Conservation (phyloP, 805 yeast genomes). For the Sugiyamaella boreocaroliniensis region DNA sequence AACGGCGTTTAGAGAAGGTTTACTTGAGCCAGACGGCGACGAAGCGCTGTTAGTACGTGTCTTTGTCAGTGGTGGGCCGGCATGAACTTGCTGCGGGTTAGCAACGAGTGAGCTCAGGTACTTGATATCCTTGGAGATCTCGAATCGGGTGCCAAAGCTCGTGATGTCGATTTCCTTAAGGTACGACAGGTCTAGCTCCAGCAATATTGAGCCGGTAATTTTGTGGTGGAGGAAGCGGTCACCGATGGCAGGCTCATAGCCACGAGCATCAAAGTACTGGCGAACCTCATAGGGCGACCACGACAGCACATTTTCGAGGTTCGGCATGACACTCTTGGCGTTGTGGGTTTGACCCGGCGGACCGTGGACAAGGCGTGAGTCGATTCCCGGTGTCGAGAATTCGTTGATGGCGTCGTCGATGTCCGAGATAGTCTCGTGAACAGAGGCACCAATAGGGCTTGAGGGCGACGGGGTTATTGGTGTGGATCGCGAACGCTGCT, state of each 20-base stretch:
- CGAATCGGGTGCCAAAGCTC: slow-evolving; percentile 93
- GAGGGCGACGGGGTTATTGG: not conserved
- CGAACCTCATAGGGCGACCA: slow-evolving; percentile 91
- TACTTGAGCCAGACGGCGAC: not conserved
- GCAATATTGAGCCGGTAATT: slow-evolving; percentile 76
- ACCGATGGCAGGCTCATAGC: slow-evolving; percentile 69
- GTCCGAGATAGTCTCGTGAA: slow-evolving; percentile 29
- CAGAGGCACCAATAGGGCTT: slow-evolving; percentile 8
- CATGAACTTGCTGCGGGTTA: not conserved
- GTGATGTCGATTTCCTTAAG: slow-evolving; percentile 86
- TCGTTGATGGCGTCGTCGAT: slow-evolving; percentile 36
- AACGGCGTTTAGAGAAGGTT: not conserved
- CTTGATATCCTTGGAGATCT: slow-evolving; percentile 83
- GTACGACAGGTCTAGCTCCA: slow-evolving; percentile 78
- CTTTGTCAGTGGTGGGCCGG: slow-evolving; percentile 1
- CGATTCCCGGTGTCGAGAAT: slow-evolving; percentile 18
- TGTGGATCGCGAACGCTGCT: not conserved
- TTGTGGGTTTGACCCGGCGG: slow-evolving; percentile 1
- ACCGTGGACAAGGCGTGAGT: slow-evolving; percentile 15
- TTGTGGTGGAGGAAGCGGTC: slow-evolving; percentile 80
- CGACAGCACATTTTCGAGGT: slow-evolving; percentile 23
- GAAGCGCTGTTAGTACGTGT: not conserved
- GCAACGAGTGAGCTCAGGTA: slow-evolving; percentile 32
- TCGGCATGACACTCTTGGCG: slow-evolving; percentile 10
- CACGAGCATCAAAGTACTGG: slow-evolving; percentile 61